Conservation (phyloP, 495 filamentous ascomycete species). For the Xylaria palmicola region DNA sequence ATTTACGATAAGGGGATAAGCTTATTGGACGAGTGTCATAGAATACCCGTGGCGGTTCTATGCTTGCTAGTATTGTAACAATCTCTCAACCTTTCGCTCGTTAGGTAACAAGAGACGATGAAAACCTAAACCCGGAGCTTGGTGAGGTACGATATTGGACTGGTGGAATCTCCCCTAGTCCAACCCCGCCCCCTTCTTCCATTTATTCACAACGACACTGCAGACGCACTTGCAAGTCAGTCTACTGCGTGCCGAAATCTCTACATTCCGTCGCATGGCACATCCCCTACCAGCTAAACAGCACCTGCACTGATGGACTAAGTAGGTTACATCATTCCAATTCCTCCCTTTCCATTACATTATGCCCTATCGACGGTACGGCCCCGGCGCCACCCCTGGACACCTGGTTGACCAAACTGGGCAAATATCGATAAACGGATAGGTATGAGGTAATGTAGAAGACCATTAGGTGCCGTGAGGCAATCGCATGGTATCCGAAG, state of each 20-base stretch:
- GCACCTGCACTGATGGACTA: too few species aligned
- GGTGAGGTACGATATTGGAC: too few species aligned
- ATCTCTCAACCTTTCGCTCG: background rate
- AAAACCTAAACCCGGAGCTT: background rate
- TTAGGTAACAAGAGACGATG: background rate
- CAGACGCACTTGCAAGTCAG: background rate
- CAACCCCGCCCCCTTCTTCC: background rate
- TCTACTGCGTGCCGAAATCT: too few species aligned
- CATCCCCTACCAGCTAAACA: too few species aligned
- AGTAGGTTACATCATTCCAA: too few species aligned
- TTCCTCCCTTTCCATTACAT: background rate
- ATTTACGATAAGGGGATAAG: too few species aligned
- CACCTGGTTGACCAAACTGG: too few species aligned
- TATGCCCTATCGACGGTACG: background rate
- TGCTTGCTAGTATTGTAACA: too few species aligned
- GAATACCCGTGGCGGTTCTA: too few species aligned
- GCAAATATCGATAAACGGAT: too few species aligned
- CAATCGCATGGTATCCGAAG: background rate
- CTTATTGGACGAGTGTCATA: too few species aligned
- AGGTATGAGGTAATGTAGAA: background rate
- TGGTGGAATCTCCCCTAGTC: too few species aligned
- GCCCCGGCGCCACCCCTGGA: background rate
- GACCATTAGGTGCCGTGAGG: background rate
- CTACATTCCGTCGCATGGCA: background rate
- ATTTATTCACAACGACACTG: background rate